A percentile compares a stretch with the other conserved stretches of the same genome.
Conservation (phyloP, 352 stramenopile genomes). For the Phytophthora europaea region DNA sequence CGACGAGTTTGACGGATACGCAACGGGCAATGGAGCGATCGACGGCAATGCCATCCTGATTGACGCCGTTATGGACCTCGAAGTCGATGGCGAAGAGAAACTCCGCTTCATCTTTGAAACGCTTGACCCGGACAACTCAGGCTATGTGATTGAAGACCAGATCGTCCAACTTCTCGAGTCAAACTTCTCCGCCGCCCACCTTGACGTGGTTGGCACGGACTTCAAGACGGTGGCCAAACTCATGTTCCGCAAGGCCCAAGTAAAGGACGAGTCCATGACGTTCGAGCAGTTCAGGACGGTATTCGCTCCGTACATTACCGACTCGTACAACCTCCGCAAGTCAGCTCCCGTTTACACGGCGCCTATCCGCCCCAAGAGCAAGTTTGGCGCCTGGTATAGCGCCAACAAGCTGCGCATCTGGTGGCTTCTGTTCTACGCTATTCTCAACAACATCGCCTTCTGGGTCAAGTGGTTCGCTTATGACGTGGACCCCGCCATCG, state of each 20-base stretch:
- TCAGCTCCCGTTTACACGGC: slow-evolving; percentile 40
- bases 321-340: slow-evolving; percentile 66
- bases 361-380: slow-evolving; percentile 54
- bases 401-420: slow-evolving; percentile 80
- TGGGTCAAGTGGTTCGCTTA: slow-evolving; percentile 80
- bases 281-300: slow-evolving; percentile 76
- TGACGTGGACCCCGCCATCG: slow-evolving; percentile 79
- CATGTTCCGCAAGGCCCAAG: slow-evolving; percentile 78
- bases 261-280: slow-evolving; percentile 68
- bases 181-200: slow-evolving; percentile 80
- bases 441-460: slow-evolving; percentile 78
- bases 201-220: slow-evolving; percentile 81
- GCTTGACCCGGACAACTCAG: slow-evolving; percentile 63
- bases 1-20: slow-evolving; percentile 68
- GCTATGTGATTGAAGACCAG: slow-evolving; percentile 70
- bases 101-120: slow-evolving; percentile 89
- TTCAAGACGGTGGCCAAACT: slow-evolving; percentile 69
- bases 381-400: slow-evolving; percentile 76
- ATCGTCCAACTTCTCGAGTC: slow-evolving; percentile 70
- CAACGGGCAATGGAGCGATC: slow-evolving; percentile 61
- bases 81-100: slow-evolving; percentile 81
- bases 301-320: slow-evolving; percentile 76
- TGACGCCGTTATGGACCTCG: slow-evolving; percentile 82
- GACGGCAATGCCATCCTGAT: slow-evolving; percentile 85
- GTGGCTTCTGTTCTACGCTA: slow-evolving; percentile 80